Evolutionary conservation across 2,329 filamentous ascomycete genomes (phyloP), one percentile per base, ranked within the genome.

Genomic region (Diaporthe citri): DNA sequence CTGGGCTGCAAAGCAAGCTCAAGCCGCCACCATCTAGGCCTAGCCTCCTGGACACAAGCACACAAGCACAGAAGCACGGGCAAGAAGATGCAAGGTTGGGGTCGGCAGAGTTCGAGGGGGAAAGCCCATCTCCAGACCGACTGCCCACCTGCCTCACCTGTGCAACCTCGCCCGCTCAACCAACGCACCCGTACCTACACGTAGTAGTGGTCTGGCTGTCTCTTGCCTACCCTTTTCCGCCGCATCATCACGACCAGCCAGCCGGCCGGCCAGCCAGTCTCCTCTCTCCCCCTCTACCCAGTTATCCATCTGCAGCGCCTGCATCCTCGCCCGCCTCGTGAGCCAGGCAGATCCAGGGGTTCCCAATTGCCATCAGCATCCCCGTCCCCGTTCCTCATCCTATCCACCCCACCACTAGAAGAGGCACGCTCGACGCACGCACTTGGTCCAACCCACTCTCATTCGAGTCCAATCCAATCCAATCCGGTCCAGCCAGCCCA

Each of bases 1-100:
- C 59, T 64, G 64, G 43, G 64, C 64, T 52, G 64, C 31, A 52
- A 52, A 55, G 64, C 64, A 67, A 67, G 64, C 64, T 69, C 64
- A 69, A 51, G 64, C 64, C 64, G 34, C 64, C 64, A 55, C 64
- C 31, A 55, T 22, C 48, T 69, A 52, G 34, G 64, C 48, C 64
- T 69, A 69, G 64, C 60, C 60, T 66, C 25, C 60, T 48, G 20
- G 60, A 48, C 43, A 60, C 56, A 41, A 41, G 56, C 56, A 60
- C 34, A 60, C 56, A 60, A 60, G 34, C 60, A 46, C 60, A 64
- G 15, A 34, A 64, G 60, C 60, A 64, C 60, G 60, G 60, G 60
- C 60, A 64, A 22, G 20, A 34, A 69, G 36, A 39, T 39, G 36
- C 64, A 69, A 69, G 64, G 64, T 69, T 55, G 46, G 41, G 34